Conservation (phyloP, 352 stramenopile species). For the Pythium dissimile region DNA sequence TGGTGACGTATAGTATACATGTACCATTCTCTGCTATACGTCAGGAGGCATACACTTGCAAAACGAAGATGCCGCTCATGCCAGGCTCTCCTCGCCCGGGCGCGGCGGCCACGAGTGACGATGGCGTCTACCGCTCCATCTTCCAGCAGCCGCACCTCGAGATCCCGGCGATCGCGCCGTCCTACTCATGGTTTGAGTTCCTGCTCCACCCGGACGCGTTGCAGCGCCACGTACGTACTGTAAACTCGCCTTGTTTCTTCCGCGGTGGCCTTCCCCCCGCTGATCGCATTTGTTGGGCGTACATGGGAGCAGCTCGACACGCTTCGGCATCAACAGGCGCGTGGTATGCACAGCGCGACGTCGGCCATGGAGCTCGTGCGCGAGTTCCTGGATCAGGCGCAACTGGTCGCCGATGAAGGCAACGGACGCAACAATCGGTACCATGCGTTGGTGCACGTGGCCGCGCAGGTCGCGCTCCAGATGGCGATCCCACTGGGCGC, state of each 20-base stretch:
- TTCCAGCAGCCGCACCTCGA: slow-evolving; percentile 83
- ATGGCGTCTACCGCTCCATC: slow-evolving; percentile 79
- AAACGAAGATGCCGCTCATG: slow-evolving; percentile 45
- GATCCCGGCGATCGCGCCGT: slow-evolving; percentile 56
- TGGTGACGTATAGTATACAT: too few relatives aligned
- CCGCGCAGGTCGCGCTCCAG: slow-evolving; percentile 72
- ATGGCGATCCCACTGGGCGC: slow-evolving; percentile 55
- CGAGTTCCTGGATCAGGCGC: slow-evolving; percentile 81
- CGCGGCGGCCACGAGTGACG: slow-evolving; percentile 32
- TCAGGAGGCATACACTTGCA: background rate
- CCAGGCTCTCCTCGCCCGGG: slow-evolving; percentile 58
- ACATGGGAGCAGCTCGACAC: slow-evolving; percentile 51
- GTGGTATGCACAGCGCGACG: slow-evolving; percentile 48
- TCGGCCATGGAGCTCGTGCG: slow-evolving; percentile 75
- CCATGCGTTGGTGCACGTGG: slow-evolving; percentile 59
- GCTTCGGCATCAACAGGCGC: slow-evolving; percentile 42
- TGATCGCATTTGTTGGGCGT: too few relatives aligned
- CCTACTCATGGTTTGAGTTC: slow-evolving; percentile 86
- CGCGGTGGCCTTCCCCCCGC: too few relatives aligned
- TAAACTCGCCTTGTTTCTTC: background rate
- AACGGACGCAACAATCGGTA: slow-evolving; percentile 76
- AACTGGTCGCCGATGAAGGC: slow-evolving; percentile 75
- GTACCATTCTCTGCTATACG: background rate
- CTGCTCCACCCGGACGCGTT: slow-evolving; percentile 75
- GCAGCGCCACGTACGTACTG: slow-evolving; percentile 53